Conservation (phyloP, 1,139 yeast species). For the Pichia sp. region DNA sequence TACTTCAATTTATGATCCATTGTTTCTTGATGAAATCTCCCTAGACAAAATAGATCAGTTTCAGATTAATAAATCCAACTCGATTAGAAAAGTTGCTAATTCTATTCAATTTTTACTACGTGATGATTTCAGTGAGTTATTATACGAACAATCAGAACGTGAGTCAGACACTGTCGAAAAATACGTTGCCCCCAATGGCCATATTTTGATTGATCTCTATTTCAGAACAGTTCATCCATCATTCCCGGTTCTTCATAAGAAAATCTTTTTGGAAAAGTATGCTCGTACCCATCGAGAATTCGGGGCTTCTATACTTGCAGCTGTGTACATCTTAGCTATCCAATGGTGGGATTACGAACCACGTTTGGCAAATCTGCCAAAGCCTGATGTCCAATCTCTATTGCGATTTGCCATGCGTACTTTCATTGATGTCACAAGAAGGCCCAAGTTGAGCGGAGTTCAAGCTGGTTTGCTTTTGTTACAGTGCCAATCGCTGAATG, state of each 20-base stretch:
- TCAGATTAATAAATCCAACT: slow-evolving; percentile 51
- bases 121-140: slow-evolving; percentile 66
- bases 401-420: slow-evolving; percentile 55
- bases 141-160: slow-evolving; percentile 58
- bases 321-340: slow-evolving; percentile 68
- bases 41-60: slow-evolving; percentile 61
- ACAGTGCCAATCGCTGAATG: slow-evolving; percentile 55
- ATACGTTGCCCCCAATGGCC: slow-evolving; percentile 75
- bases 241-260: slow-evolving; percentile 71
- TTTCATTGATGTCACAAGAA: slow-evolving; percentile 55
- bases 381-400: slow-evolving; percentile 61
- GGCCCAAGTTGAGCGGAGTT: slow-evolving; percentile 75
- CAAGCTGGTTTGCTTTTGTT: slow-evolving; percentile 70
- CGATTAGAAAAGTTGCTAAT: slow-evolving; percentile 64
- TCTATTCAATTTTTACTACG: slow-evolving; percentile 61
- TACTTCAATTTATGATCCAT: slow-evolving; percentile 62
- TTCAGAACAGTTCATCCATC: slow-evolving; percentile 75
- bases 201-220: slow-evolving; percentile 62
- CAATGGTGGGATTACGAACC: slow-evolving; percentile 88
- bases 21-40: slow-evolving; percentile 49
- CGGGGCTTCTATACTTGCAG: slow-evolving; percentile 71
- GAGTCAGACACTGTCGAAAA: slow-evolving; percentile 70
- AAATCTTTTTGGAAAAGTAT: slow-evolving; percentile 72
- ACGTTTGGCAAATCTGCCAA: slow-evolving; percentile 55
- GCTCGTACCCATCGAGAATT: slow-evolving; percentile 72